Evolutionary conservation across 148 eudicot species (phyloP), one percentile per base, ranked within the genome.

Genomic region (Spergularia marina): DNA sequence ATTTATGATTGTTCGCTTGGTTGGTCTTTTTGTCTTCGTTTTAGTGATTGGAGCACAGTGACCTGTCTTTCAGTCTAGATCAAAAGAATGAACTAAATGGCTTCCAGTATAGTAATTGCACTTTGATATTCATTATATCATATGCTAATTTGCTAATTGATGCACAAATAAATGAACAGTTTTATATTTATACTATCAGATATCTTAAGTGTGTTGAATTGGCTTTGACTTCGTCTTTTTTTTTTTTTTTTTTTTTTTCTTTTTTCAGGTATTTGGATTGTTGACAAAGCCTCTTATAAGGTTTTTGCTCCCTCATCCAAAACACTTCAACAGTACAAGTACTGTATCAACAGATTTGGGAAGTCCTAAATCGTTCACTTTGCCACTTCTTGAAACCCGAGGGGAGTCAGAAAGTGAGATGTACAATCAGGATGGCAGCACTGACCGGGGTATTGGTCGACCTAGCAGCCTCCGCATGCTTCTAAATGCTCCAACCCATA

Each of bases 281-380:
- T 73, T 92, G 68, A 91, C 98, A 3, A 89, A 95, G 75, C 98
- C 96, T 30, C 87, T 95, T 0, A 82, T 95, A 59, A 77, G 87
- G 68, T 62, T 81, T 44, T 62, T 92, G 79, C 77, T 91, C 65
- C 97, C 93, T 7, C 70, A 82, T 16, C 73, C 85, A 53, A 85
- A 70, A 59, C 83, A 74, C 73, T 73, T 83, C 17, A 36, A 21
- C 12, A 80, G 80, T 51, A n/a, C 76, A 58, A 83, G 90, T 74
- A 82, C 78, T 11, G 71, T 80, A 9, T 90, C 97, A 62, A 73
- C 91, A 18, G 97, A 89, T 23, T 59, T 86, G 21, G 77, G 54
- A 15, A 87, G 86, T 53, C 93, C 93, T 15, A 92, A 86, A 72
- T 79, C 89, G 11, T 51, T 83, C 64, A 63, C 64, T 20, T 54